Evolutionary conservation across 495 filamentous ascomycete genomes (phyloP).

Genomic region (Penicillium salamii): DNA sequence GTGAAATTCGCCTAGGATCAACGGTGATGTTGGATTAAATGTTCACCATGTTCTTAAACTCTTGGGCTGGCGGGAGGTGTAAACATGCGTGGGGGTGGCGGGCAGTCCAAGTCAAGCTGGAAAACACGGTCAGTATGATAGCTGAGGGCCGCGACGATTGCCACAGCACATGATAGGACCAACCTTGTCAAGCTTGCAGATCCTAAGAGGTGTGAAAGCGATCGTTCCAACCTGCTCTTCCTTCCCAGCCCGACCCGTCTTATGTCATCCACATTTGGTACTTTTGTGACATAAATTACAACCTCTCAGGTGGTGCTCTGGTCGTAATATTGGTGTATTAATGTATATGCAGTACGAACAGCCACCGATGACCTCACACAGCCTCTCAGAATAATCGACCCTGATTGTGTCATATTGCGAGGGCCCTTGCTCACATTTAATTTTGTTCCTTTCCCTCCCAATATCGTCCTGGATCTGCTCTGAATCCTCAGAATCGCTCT

Average conservation of each 20-base stretch:
- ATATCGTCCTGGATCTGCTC: background rate
- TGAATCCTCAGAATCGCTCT: too few relatives aligned
- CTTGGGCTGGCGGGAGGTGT: background rate
- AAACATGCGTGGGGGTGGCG: background rate
- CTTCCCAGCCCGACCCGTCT: background rate
- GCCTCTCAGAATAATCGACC: conserved; percentile 7
- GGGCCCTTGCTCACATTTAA: background rate
- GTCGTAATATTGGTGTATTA: background rate
- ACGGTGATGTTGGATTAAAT: conserved; percentile 23
- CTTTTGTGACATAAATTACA: background rate
- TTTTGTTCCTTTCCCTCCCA: background rate
- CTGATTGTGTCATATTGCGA: conserved; percentile 8
- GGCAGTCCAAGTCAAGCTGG: background rate
- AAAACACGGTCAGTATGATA: background rate
- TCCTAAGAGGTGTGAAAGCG: conserved; percentile 3
- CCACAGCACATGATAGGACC: background rate
- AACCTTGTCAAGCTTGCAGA: background rate
- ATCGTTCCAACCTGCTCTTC: conserved; percentile 1
- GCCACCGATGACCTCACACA: conserved; percentile 32
- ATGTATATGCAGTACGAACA: conserved; percentile 4
- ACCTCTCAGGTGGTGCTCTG: too few relatives aligned
- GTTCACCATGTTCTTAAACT: conserved; percentile 16
- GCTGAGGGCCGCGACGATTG: background rate
- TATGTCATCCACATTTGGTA: too few relatives aligned
- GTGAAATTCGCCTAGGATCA: conserved; percentile 16